phyloP scores from a whole-genome alignment of 768 basidiomycete genomes.

The Asterophora lycoperdoides region DNA sequence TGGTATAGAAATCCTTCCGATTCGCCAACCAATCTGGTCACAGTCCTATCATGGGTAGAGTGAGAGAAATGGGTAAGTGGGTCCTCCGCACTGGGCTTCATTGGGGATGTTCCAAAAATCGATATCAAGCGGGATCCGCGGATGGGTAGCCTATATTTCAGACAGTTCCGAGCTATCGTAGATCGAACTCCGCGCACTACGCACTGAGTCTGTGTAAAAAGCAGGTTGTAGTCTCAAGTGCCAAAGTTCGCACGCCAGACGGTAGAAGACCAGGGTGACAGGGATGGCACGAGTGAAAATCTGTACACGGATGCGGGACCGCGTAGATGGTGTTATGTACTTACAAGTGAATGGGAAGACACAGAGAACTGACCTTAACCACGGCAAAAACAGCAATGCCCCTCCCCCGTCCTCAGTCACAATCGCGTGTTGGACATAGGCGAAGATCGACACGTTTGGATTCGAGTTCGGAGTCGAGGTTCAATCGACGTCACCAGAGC shows the following conservation, averaged over 20 bases:
- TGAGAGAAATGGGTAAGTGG: not conserved
- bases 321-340: not conserved
- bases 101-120: not conserved
- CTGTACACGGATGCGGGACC: not conserved
- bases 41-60: slow-evolving; percentile 1
- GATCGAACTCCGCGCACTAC: not conserved
- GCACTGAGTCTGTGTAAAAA: too few relatives aligned
- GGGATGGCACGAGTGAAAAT: not conserved
- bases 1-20: slow-evolving; percentile 1
- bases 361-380: not conserved
- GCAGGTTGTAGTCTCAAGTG: too few relatives aligned
- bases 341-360: not conserved
- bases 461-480: not conserved
- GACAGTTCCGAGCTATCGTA: too few relatives aligned
- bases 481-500: not conserved
- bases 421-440: not conserved
- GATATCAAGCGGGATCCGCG: too few relatives aligned
- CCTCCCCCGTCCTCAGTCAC: not conserved
- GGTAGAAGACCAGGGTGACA: not conserved
- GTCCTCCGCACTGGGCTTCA: not conserved
- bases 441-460: not conserved
- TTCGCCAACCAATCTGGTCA: not conserved
- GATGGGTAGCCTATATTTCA: too few relatives aligned
- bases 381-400: not conserved
- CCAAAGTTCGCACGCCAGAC: too few relatives aligned